Base-by-base conservation (phyloP, 176 grass and related monocot genomes). In the Dendrocalamus sinicus region DNA sequence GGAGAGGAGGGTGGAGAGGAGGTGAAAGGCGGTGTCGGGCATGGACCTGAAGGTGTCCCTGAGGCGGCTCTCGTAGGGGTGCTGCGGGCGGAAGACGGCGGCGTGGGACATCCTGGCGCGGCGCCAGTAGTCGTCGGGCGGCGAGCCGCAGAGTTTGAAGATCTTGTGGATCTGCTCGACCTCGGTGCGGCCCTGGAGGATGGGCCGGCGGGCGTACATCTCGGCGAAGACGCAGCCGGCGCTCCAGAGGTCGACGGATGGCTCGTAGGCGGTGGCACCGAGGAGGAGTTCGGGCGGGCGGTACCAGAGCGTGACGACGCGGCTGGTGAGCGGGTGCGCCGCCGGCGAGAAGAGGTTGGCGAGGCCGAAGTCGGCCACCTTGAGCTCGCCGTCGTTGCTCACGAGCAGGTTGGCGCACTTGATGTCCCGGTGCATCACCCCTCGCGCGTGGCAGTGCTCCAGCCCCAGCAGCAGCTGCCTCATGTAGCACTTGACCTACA, bases 151-250 rank as follows among this genome's bases (percentile, higher is more conserved):
- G 57, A 99, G 89, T 87, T 99, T 99, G 84, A 99, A 96, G 82
- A 99, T 96, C 80, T 88, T 91, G 86, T 99, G 97, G 60, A 99
- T 92, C 91, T 99, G 97, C 78, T 99, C 97, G 1, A 99, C 96
- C 97, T 99, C 97, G 37, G 97, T 99, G 76, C 97, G 84, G 39
- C 97, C 94, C 79, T 96, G 97, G 30, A 99, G 91, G 43, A 99
- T 69, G 13, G 97, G 94, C 61, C 91, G 87, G 23, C 94, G 67
- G 5, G 72, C 46, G 63, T 94, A 91, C 85, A 99, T 83, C 85
- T 99, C 97, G 2, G 86, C 97, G 85, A 99, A 96, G 0, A 99
- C 94, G 84, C 97, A 99, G 1, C 97, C 97, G 13, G 88, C 92
- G 53, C 97, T 99, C 97, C 94, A 99, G 20, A 99, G 88, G 87